phyloP scores from a whole-genome alignment of 164 flowering plant species.

The Platanus orientalis region DNA sequence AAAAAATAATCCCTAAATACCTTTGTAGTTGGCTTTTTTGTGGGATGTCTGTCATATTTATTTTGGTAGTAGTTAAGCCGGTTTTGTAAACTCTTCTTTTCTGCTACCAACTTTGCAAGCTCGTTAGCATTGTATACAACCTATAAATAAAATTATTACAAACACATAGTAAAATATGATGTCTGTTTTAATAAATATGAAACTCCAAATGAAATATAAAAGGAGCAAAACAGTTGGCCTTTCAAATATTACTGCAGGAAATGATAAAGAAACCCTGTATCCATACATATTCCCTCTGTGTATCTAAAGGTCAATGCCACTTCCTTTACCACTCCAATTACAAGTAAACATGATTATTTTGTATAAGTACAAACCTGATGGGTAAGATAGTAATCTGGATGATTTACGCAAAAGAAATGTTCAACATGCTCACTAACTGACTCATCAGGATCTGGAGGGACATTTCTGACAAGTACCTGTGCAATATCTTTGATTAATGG shows the following conservation, averaged over 20 bases:
- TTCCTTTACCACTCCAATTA: slow-evolving; percentile 1
- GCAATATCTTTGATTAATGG: no score
- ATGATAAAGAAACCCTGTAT: background rate
- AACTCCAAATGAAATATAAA: no score
- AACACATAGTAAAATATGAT: background rate
- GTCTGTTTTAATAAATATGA: background rate
- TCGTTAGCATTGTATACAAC: slow-evolving; percentile 76
- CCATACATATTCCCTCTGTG: background rate
- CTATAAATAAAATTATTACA: slow-evolving; percentile 21
- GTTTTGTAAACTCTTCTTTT: slow-evolving; percentile 58
- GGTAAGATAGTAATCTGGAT: slow-evolving; percentile 34
- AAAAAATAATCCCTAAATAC: no score
- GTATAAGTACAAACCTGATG: slow-evolving; percentile 32
- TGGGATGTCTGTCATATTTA: slow-evolving; percentile 57
- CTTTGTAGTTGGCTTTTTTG: slow-evolving; percentile 57
- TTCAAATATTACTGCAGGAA: background rate
- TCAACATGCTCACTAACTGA: slow-evolving; percentile 35
- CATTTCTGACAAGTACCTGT: slow-evolving; percentile 43
- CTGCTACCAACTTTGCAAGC: slow-evolving; percentile 52
- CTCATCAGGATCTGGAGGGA: slow-evolving; percentile 35
- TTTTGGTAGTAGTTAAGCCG: slow-evolving; percentile 68
- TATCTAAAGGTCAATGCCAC: background rate
- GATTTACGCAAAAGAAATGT: slow-evolving; percentile 35
- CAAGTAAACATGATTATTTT: no score
- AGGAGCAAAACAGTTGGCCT: no score